A percentile compares a stretch with the other conserved stretches of the same genome.
These are phyloP conservation scores for Salvia sclarea DNA, from an alignment of 305 asterid genomes.

Conservation along the genomic window DNA sequence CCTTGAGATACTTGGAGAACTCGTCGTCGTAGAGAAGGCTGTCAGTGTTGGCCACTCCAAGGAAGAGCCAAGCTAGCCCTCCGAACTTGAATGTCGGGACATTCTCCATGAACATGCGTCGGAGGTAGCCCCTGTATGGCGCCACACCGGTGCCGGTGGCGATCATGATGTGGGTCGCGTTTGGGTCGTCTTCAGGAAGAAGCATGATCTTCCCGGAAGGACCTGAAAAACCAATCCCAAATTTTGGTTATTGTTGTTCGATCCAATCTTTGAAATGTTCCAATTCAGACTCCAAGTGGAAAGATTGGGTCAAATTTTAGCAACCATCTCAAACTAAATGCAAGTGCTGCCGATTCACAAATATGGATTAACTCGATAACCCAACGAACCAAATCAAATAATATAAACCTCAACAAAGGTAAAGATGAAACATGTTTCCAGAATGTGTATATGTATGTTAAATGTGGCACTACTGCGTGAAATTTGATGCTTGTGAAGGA, in stretches of 20 bases:
- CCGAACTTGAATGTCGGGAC: constrained; percentile 71
- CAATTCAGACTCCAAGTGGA: no score
- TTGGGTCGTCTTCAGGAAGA: constrained; percentile 88
- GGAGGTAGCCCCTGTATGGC: constrained; percentile 90
- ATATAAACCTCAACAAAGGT: neutral
- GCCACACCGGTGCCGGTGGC: constrained; percentile 99
- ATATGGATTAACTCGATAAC: neutral
- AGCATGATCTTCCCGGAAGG: constrained; percentile 99
- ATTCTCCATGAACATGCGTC: constrained; percentile 94
- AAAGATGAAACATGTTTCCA: neutral
- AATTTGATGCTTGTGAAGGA: neutral
- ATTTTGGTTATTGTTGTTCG: neutral
- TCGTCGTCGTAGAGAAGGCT: constrained; percentile 89
- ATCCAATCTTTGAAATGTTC: no score
- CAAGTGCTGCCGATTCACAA: neutral
- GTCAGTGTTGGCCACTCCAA: constrained; percentile 90
- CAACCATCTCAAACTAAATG: no score
- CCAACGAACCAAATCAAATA: neutral
- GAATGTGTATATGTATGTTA: neutral
- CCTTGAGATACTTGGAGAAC: constrained; percentile 74
- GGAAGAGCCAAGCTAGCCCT: constrained; percentile 99
- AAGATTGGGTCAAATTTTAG: no score
- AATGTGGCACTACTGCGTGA: neutral
- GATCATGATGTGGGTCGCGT: constrained; percentile 91
- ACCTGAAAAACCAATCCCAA: constrained; percentile 47